Base-by-base conservation (phyloP, 2,329 filamentous ascomycete genomes). In the Monilinia fructigena region DNA sequence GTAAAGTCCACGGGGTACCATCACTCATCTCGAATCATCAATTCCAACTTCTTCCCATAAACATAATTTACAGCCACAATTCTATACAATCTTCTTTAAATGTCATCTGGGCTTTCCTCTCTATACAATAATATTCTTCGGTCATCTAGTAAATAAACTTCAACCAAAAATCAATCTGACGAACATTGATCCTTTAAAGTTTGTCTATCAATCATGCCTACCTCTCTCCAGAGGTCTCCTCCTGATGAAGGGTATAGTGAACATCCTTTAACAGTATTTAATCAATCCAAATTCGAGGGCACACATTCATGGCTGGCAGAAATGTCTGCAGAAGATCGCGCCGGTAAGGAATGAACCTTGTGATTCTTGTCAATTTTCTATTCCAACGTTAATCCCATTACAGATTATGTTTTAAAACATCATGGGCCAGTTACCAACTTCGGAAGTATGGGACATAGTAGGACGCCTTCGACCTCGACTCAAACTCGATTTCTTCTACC, bases 401-500 rank as follows among this genome's bases (percentile, higher is more conserved):
- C 74, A 96, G 93, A 94, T 76, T 85, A 96, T 71, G 90, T 91
- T 52, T 92, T 94, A 79, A 84, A 84, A 86, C 55, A 84, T 97
- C 31, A 82, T 97, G 65, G 86, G 89, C 67, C 88, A 89, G 66
- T 82, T 97, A 38, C 91, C 90, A 23, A 96, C 92, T 0, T 90
- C 90, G 8, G 86, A 88, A 64, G 88, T 97, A 68, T 88, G 90
- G 60, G 84, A 89, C 55, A 91, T 97, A 63, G 91, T 97, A 56
- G 86, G 93, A 65, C 86, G 89, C 70, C 81, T 97, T 23, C 90
- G 89, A 69, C 91, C 93, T 4, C 85, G 93, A 63, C 87, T 98
- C 3, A 93, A 97, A 78, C 94, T 97, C 79, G 92, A 99, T 78
- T 97, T 97, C 65, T 87, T 97, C 53, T 82, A 86, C 70, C 88